A percentile compares a stretch with the other conserved stretches of the same genome.
Evolutionary conservation across 1,139 yeast species (phyloP).

Genomic region (Taphrina flavorubra): DNA sequence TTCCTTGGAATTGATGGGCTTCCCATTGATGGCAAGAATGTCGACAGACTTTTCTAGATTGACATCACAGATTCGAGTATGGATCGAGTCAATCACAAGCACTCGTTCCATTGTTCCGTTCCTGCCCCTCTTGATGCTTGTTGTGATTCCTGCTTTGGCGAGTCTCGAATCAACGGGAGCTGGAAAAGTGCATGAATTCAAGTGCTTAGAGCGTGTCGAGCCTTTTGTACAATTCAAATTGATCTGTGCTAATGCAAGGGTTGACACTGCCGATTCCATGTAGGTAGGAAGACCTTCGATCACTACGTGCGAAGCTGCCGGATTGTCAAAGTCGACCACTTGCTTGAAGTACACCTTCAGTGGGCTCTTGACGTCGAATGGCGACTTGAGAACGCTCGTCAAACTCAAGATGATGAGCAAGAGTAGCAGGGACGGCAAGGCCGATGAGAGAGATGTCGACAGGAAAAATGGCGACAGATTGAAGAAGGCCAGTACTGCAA

Average conservation of each 20-base stretch:
- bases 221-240: slow-evolving; percentile 14
- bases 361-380: slow-evolving; percentile 45
- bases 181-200: slow-evolving; percentile 19
- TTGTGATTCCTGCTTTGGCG: slow-evolving; percentile 31
- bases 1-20: slow-evolving; percentile 5
- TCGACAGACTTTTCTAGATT: slow-evolving; percentile 24
- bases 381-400: slow-evolving; percentile 44
- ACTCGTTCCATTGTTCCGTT: slow-evolving; percentile 12
- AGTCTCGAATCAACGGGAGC: slow-evolving; percentile 36
- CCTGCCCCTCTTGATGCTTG: slow-evolving; percentile 21
- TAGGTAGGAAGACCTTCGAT: slow-evolving; percentile 39
- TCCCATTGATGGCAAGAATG: slow-evolving; percentile 33
- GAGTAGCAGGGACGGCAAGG: slow-evolving; percentile 43
- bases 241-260: slow-evolving; percentile 29
- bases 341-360: slow-evolving; percentile 46
- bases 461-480: slow-evolving; percentile 43
- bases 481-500: slow-evolving; percentile 39
- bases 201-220: slow-evolving; percentile 19
- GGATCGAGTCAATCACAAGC: slow-evolving; percentile 27
- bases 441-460: slow-evolving; percentile 36
- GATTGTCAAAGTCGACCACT: slow-evolving; percentile 44
- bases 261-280: slow-evolving; percentile 35
- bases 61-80: slow-evolving; percentile 37
- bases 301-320: slow-evolving; percentile 28
- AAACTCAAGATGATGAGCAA: slow-evolving; percentile 45